Percentiles rank a stretch among this genome's conserved stretches.
These are phyloP conservation scores for Botryosphaeria dothidea DNA, from an alignment of 2,329 filamentous ascomycete species.

Conservation along the genomic window DNA sequence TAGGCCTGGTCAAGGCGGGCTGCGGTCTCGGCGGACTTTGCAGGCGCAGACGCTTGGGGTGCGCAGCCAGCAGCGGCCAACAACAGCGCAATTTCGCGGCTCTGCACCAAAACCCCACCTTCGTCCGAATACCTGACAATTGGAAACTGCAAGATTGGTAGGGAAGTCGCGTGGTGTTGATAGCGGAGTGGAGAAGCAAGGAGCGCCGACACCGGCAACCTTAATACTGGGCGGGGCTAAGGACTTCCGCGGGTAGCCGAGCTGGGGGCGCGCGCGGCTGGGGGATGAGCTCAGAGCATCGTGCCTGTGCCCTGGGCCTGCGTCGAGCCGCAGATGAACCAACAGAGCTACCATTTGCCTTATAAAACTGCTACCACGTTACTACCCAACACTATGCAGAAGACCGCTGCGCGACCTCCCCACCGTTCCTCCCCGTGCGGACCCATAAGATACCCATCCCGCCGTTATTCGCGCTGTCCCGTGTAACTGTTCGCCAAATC, in stretches of 20 bases:
- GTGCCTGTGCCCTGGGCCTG: neutral
- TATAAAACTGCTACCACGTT: constrained; percentile 15
- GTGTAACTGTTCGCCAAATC: neutral
- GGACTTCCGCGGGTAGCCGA: constrained; percentile 16
- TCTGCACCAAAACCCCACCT: constrained; percentile 1
- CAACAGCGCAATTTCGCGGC: constrained; percentile 7
- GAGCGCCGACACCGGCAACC: constrained; percentile 15
- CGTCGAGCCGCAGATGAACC: constrained; percentile 5
- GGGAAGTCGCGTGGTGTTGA: constrained; percentile 11
- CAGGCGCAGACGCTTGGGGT: neutral
- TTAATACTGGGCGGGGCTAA: constrained; percentile 2
- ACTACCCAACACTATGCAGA: neutral
- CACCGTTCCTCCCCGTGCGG: neutral
- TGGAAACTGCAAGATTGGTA: constrained; percentile 14
- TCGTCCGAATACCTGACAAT: constrained; percentile 5
- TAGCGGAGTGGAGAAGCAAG: neutral
- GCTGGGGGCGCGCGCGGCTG: constrained; percentile 4
- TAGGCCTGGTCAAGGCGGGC: neutral
- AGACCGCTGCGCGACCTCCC: neutral
- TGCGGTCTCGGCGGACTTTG: neutral
- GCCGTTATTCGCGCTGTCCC: neutral
- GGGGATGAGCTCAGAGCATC: neutral
- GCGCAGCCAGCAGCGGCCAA: neutral
- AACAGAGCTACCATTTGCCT: neutral
- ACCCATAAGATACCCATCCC: neutral